These are phyloP conservation scores for Phytopythium ostracodes DNA, from an alignment of 352 stramenopile species.

Conservation along the genomic window DNA sequence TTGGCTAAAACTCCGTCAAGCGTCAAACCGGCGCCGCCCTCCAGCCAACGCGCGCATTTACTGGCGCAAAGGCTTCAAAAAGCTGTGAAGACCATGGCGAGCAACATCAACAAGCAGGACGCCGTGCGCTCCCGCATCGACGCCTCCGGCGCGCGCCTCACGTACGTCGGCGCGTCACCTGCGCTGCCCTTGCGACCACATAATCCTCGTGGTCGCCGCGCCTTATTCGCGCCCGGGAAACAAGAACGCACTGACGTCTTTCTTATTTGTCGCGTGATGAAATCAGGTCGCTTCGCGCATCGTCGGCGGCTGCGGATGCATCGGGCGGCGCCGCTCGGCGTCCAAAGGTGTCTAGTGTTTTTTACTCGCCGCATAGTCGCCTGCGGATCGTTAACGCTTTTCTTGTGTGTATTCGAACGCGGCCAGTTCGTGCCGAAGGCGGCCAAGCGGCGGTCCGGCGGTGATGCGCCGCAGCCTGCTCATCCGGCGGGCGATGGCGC, in stretches of 20 bases:
- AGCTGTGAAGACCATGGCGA: background rate
- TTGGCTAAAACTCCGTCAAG: too few relatives aligned
- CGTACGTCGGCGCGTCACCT: constrained; percentile 27
- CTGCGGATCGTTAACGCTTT: too few relatives aligned
- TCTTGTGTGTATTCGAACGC: background rate
- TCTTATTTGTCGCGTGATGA: background rate
- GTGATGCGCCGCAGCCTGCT: constrained; percentile 8
- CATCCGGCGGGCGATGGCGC: constrained; percentile 21
- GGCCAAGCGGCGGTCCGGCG: constrained; percentile 35
- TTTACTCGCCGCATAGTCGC: too few relatives aligned
- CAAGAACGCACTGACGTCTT: background rate
- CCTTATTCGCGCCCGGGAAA: background rate
- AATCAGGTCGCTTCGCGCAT: constrained; percentile 52
- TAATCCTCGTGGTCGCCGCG: background rate
- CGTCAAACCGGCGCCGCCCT: too few relatives aligned
- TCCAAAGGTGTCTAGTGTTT: constrained; percentile 31
- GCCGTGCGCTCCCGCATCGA: constrained; percentile 62
- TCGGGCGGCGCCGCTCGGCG: constrained; percentile 29
- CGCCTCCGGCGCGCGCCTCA: constrained; percentile 59
- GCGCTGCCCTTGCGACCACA: too few relatives aligned
- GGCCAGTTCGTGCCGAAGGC: constrained; percentile 73
- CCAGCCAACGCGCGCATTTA: too few relatives aligned
- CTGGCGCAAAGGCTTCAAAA: too few relatives aligned
- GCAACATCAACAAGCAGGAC: constrained; percentile 1
- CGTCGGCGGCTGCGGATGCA: constrained; percentile 19